phyloP scores from a whole-genome alignment of 768 basidiomycete species.

The Mycena indigotica region DNA sequence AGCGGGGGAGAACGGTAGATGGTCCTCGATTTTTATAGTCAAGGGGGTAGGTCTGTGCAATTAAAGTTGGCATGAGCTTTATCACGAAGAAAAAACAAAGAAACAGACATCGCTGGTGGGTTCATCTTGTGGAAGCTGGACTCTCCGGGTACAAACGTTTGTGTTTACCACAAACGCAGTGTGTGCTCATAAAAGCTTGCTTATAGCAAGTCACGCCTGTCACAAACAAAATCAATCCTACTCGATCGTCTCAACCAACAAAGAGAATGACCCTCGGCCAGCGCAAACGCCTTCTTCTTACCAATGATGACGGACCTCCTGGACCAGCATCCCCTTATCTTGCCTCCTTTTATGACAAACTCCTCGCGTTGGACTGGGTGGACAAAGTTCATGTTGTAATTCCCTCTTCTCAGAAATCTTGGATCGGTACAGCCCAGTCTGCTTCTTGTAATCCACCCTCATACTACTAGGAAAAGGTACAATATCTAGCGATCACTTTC shows the following conservation, averaged over 20 bases:
- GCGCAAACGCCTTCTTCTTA: constrained; percentile 4
- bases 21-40: neutral
- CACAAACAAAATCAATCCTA: no score
- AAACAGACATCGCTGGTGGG: no score
- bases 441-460: neutral
- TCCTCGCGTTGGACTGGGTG: constrained; percentile 44
- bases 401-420: constrained; percentile 73
- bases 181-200: no score
- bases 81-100: no score
- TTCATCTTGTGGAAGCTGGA: no score
- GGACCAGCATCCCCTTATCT: constrained; percentile 64
- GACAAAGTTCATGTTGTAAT: constrained; percentile 53
- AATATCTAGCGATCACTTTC: neutral
- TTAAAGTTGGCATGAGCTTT: no score
- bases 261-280: no score
- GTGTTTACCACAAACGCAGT: no score
- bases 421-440: constrained; percentile 64
- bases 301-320: constrained; percentile 90
- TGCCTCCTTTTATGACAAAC: constrained; percentile 65
- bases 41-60: neutral
- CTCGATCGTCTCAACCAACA: no score
- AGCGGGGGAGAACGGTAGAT: no score
- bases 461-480: neutral
- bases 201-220: no score
- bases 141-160: no score